Conservation (phyloP, 2,329 filamentous ascomycete species). For the Diaporthe destruens region DNA sequence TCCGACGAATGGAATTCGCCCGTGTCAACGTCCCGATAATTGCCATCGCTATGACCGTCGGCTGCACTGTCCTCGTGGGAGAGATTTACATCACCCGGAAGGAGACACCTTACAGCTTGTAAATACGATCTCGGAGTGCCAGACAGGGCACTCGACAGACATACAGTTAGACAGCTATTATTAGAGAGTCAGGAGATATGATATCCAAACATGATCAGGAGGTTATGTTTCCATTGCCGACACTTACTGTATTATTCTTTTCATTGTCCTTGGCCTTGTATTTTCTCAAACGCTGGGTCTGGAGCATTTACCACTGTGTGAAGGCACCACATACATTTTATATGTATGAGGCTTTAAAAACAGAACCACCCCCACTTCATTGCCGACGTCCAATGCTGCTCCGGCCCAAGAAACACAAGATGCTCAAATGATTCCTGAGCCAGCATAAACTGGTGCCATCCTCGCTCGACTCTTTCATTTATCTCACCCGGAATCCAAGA, state of each 20-base stretch:
- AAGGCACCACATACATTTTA: no score
- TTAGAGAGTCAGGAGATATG: background rate
- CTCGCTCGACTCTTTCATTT: background rate
- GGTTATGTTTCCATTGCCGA: background rate
- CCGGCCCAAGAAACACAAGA: background rate
- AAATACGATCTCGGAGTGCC: background rate
- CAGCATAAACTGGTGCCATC: background rate
- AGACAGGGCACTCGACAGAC: background rate
- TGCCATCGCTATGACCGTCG: constrained; percentile 74
- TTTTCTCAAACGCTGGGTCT: no score
- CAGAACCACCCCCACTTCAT: no score
- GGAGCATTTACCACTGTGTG: no score
- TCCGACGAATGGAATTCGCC: constrained; percentile 74
- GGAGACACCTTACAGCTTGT: constrained; percentile 52
- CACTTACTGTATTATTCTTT: no score
- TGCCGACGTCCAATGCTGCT: background rate
- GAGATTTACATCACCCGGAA: constrained; percentile 71
- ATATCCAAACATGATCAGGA: background rate
- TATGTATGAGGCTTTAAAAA: no score
- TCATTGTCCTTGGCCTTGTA: no score
- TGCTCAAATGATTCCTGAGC: background rate
- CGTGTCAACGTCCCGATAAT: constrained; percentile 79
- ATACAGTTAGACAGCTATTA: background rate
- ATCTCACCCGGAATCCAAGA: background rate
- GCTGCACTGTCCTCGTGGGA: constrained; percentile 70